phyloP scores from a whole-genome alignment of 345 rosid genomes.

The Cardamine chenopodiifolia region DNA sequence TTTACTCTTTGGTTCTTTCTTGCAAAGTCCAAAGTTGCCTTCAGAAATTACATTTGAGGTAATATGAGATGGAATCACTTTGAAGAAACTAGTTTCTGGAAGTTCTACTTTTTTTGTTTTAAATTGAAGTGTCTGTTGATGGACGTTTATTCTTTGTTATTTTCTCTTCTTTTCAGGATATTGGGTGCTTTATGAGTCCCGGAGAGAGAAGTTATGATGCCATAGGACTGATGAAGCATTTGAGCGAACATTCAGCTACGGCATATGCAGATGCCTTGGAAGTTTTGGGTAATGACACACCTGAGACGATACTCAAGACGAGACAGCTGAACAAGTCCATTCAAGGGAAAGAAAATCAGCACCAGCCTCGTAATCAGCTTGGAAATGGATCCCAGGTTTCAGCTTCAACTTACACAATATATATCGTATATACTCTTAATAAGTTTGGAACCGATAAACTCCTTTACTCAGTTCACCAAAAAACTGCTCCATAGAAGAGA shows the following conservation, averaged over 20 bases:
- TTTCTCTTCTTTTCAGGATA: constrained; percentile 59
- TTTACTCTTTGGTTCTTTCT: constrained; percentile 77
- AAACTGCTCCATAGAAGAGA: neutral
- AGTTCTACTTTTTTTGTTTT: constrained; percentile 5
- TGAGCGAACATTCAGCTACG: constrained; percentile 81
- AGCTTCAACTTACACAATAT: constrained; percentile 54
- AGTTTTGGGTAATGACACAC: constrained; percentile 78
- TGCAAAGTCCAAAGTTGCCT: constrained; percentile 74
- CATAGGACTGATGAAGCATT: constrained; percentile 84
- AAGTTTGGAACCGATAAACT: neutral
- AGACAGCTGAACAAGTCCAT: constrained; percentile 43
- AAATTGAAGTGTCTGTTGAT: constrained; percentile 6
- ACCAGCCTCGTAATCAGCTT: constrained; percentile 37
- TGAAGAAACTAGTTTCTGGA: constrained; percentile 13
- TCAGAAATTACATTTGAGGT: constrained; percentile 94
- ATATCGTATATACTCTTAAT: constrained; percentile 6
- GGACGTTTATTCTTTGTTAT: constrained; percentile 9
- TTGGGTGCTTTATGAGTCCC: constrained; percentile 88
- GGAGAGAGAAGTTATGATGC: constrained; percentile 90
- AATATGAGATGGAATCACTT: constrained; percentile 23
- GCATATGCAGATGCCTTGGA: constrained; percentile 93
- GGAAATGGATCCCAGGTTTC: constrained; percentile 51
- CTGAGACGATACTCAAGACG: constrained; percentile 56
- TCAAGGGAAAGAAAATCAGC: constrained; percentile 52
- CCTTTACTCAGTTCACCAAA: neutral